These are phyloP conservation scores for Marasmius fiardii DNA, from an alignment of 1,284 basidiomycete species.

Conservation along the genomic window DNA sequence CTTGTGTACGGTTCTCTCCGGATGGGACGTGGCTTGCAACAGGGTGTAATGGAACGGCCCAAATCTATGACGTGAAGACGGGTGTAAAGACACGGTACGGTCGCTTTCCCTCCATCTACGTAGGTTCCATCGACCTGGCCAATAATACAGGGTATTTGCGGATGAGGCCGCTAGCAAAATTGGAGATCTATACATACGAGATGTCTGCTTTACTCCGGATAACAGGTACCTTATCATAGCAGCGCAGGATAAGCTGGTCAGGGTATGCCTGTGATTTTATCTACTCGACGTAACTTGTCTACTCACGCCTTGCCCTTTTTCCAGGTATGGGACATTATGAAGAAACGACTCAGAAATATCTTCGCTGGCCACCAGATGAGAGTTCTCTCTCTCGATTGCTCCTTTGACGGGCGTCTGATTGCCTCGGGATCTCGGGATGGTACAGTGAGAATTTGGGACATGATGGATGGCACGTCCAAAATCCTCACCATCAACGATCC, in stretches of 20 bases:
- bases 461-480: slow-evolving; percentile 58
- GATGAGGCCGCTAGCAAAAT: slow-evolving; percentile 52
- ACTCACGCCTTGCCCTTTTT: background rate
- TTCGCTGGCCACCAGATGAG: slow-evolving; percentile 80
- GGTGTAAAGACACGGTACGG: slow-evolving; percentile 76
- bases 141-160: slow-evolving; percentile 43
- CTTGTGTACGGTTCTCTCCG: slow-evolving; percentile 87
- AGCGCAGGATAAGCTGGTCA: slow-evolving; percentile 67
- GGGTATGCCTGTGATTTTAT: slow-evolving; percentile 37
- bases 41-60: slow-evolving; percentile 87
- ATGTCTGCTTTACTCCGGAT: slow-evolving; percentile 68
- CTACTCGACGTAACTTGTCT: background rate
- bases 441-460: slow-evolving; percentile 77
- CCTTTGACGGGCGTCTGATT: slow-evolving; percentile 74
- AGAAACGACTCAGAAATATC: slow-evolving; percentile 63
- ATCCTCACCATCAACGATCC: slow-evolving; percentile 29
- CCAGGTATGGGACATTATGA: slow-evolving; percentile 82
- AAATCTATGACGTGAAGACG: slow-evolving; percentile 88
- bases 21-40: slow-evolving; percentile 89
- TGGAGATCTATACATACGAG: slow-evolving; percentile 67
- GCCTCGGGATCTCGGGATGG: slow-evolving; percentile 82
- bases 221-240: slow-evolving; percentile 67
- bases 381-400: slow-evolving; percentile 65
- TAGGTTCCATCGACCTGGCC: background rate
- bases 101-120: background rate